Evolutionary conservation across 371 early-diverging fungal species (phyloP).

Genomic region (Fennellomyces sp.): DNA sequence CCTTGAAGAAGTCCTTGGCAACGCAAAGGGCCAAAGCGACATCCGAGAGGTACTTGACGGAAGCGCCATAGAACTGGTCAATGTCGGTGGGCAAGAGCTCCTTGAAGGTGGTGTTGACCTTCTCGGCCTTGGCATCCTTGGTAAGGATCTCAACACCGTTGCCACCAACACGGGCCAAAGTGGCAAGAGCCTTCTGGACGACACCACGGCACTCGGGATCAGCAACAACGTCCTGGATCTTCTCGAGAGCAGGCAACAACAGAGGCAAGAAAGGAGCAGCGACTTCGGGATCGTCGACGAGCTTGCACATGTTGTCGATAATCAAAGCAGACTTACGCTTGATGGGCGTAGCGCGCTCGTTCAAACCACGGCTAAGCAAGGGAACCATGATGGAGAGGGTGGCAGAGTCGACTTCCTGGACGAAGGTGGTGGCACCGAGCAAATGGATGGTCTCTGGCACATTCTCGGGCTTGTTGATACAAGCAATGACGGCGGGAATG

Average conservation of each 20-base stretch:
- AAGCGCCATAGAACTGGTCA: slow-evolving; percentile 27
- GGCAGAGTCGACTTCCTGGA: slow-evolving; percentile 77
- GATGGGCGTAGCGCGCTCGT: slow-evolving; percentile 63
- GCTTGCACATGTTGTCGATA: slow-evolving; percentile 86
- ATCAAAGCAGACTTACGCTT: slow-evolving; percentile 84
- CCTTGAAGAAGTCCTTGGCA: slow-evolving; percentile 44
- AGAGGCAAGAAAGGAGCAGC: slow-evolving; percentile 84
- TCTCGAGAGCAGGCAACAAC: slow-evolving; percentile 77
- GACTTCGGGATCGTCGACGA: slow-evolving; percentile 78
- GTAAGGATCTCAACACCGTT: slow-evolving; percentile 33
- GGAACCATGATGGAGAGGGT: slow-evolving; percentile 86
- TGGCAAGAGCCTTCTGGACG: slow-evolving; percentile 51
- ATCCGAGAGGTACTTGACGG: slow-evolving; percentile 46
- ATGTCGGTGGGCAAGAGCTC: slow-evolving; percentile 35
- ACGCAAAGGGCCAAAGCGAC: slow-evolving; percentile 46
- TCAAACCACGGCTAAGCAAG: slow-evolving; percentile 77
- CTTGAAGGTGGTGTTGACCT: slow-evolving; percentile 42
- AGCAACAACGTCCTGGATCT: slow-evolving; percentile 77
- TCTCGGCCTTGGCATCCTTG: slow-evolving; percentile 47
- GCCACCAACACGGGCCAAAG: slow-evolving; percentile 43
- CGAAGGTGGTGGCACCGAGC: slow-evolving; percentile 78
- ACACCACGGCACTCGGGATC: slow-evolving; percentile 82
- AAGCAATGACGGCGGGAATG: slow-evolving; percentile 63
- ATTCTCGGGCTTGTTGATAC: slow-evolving; percentile 70
- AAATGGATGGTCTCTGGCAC: slow-evolving; percentile 68